phyloP scores from a whole-genome alignment of 2,329 filamentous ascomycete genomes.

The Aplosporella prunicola region DNA sequence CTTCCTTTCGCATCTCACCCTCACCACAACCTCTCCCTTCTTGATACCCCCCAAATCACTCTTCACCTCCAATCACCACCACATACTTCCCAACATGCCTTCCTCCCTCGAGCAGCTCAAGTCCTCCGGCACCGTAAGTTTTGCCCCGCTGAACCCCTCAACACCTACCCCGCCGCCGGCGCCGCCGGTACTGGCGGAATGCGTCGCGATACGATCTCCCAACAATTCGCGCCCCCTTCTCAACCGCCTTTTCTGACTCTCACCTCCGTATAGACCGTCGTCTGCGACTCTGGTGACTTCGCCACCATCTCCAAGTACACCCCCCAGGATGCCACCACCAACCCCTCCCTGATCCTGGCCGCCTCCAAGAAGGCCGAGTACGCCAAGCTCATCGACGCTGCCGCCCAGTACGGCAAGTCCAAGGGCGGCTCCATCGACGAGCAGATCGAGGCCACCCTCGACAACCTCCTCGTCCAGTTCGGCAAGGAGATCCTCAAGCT shows the following conservation, averaged over 20 bases:
- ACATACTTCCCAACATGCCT: slow-evolving; percentile 66
- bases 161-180: slow-evolving; percentile 10
- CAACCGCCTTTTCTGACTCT: slow-evolving; percentile 13
- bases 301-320: slow-evolving; percentile 98
- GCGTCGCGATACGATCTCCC: slow-evolving; percentile 7
- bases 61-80: too few species aligned
- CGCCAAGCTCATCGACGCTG: slow-evolving; percentile 78
- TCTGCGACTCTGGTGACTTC: slow-evolving; percentile 84
- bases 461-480: slow-evolving; percentile 94
- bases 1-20: slow-evolving; percentile 1
- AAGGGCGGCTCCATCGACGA: slow-evolving; percentile 58
- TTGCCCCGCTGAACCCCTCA: slow-evolving; percentile 21
- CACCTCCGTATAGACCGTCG: slow-evolving; percentile 59
- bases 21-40: slow-evolving; percentile 2
- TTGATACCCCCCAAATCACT: not conserved
- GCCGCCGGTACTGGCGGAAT: slow-evolving; percentile 8
- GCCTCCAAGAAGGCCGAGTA: slow-evolving; percentile 98
- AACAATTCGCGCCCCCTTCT: slow-evolving; percentile 1
- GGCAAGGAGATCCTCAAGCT: slow-evolving; percentile 96
- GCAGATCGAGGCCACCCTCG: slow-evolving; percentile 82
- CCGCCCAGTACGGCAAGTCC: slow-evolving; percentile 77
- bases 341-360: slow-evolving; percentile 96
- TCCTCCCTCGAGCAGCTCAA: slow-evolving; percentile 95
- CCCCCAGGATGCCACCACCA: slow-evolving; percentile 99
- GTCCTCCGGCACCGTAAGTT: slow-evolving; percentile 85